Conservation (phyloP, 768 basidiomycete species). For the Ramaria sp. region DNA sequence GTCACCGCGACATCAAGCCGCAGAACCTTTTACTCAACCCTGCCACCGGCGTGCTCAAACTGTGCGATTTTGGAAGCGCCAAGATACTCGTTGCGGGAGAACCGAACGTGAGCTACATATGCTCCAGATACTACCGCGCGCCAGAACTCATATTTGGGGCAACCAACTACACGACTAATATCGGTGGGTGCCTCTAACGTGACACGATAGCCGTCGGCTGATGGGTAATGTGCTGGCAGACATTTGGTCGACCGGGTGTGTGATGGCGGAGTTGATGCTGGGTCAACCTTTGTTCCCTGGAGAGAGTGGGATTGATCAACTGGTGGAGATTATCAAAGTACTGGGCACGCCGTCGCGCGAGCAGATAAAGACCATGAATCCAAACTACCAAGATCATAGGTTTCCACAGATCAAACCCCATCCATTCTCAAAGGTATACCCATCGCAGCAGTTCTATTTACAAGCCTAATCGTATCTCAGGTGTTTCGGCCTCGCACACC, state of each 20-base stretch:
- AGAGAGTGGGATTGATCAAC: slow-evolving; percentile 96
- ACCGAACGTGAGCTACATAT: slow-evolving; percentile 99
- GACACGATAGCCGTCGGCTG: not conserved
- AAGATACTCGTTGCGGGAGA: slow-evolving; percentile 98
- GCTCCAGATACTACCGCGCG: slow-evolving; percentile 98
- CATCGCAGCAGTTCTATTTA: not conserved
- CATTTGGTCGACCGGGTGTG: slow-evolving; percentile 99
- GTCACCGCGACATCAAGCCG: slow-evolving; percentile 99
- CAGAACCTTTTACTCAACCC: slow-evolving; percentile 98
- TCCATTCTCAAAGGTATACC: slow-evolving; percentile 83
- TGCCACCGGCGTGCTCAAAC: slow-evolving; percentile 89
- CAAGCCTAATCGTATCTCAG: slow-evolving; percentile 27
- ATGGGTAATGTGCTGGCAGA: slow-evolving; percentile 35
- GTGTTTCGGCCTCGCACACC: slow-evolving; percentile 98
- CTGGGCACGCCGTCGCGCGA: slow-evolving; percentile 96
- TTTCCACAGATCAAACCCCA: slow-evolving; percentile 99
- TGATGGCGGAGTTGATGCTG: slow-evolving; percentile 99
- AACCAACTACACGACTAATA: slow-evolving; percentile 99
- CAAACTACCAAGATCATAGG: slow-evolving; percentile 99
- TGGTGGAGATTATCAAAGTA: slow-evolving; percentile 99
- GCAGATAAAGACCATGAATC: slow-evolving; percentile 99
- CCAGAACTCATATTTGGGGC: slow-evolving; percentile 99
- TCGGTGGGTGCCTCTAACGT: slow-evolving; percentile 48
- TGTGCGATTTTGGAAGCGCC: slow-evolving; percentile 98
- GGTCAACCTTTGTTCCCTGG: slow-evolving; percentile 99